Percentiles rank a stretch among this genome's conserved stretches.
These are phyloP conservation scores for Talinum fruticosum DNA, from an alignment of 148 eudicot genomes.

Conservation along the genomic window DNA sequence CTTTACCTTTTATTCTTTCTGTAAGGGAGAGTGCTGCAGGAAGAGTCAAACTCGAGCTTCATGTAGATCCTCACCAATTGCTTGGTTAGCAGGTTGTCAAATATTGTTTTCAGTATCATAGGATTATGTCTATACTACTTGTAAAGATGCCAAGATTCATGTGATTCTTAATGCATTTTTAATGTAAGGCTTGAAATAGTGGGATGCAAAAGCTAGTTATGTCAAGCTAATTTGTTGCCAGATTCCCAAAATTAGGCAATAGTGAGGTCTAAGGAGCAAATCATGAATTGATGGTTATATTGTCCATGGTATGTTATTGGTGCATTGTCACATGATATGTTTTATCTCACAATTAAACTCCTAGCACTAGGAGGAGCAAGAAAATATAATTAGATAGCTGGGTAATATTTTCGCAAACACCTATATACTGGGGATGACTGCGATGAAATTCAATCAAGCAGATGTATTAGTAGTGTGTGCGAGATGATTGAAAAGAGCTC, in stretches of 20 bases:
- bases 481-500: not conserved
- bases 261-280: not conserved
- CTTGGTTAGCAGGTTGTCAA: not conserved
- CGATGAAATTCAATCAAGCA: not conserved
- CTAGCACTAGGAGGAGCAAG: not conserved
- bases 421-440: not conserved
- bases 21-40: not conserved
- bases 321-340: not conserved
- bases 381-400: not conserved
- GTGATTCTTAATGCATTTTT: not conserved
- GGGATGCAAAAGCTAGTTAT: slow-evolving; percentile 2
- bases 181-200: not conserved
- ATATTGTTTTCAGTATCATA: not conserved
- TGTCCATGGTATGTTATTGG: not conserved
- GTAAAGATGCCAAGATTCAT: not conserved
- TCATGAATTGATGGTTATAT: not conserved
- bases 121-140: not conserved
- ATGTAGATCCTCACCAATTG: not conserved
- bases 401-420: not conserved
- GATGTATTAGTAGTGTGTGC: not conserved
- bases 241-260: not conserved
- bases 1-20: not conserved
- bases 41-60: not conserved
- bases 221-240: not conserved
- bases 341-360: not conserved